Evolutionary conservation across 352 stramenopile genomes (phyloP).

Genomic region (Pythium sp.): DNA sequence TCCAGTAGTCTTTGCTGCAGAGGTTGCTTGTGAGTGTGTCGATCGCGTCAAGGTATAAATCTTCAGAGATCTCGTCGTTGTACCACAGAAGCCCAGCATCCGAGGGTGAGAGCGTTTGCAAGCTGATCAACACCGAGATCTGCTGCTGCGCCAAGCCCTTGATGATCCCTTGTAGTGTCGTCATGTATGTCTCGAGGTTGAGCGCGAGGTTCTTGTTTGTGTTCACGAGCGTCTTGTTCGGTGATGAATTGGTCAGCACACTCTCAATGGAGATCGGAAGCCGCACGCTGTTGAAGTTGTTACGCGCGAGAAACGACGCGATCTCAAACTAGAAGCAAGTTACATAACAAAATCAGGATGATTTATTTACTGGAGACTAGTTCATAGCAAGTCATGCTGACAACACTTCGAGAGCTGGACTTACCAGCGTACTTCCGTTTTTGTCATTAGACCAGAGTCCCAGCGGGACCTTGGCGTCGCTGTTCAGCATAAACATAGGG

Average conservation of each 20-base stretch:
- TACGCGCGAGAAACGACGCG: conserved; percentile 33
- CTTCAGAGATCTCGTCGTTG: conserved; percentile 27
- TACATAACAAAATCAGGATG: not conserved
- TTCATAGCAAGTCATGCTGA: not conserved
- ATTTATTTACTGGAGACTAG: too few relatives aligned
- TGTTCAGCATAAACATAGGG: conserved; percentile 4
- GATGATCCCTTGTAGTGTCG: conserved; percentile 40
- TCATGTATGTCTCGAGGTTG: conserved; percentile 34
- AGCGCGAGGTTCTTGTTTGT: conserved; percentile 32
- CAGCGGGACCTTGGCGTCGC: conserved; percentile 42
- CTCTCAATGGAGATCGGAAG: conserved; percentile 33
- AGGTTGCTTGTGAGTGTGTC: conserved; percentile 39
- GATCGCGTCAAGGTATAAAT: conserved; percentile 40
- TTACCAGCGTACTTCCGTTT: conserved; percentile 53
- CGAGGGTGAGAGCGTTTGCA: conserved; percentile 33
- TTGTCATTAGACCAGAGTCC: conserved; percentile 59
- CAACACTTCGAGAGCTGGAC: conserved; percentile 3
- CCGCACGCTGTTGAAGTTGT: conserved; percentile 57
- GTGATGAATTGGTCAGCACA: conserved; percentile 39
- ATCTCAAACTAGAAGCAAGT: conserved; percentile 31
- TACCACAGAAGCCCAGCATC: not conserved
- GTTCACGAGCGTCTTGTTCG: conserved; percentile 30
- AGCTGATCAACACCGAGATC: conserved; percentile 43
- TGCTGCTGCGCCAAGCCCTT: conserved; percentile 38
- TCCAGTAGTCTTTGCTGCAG: conserved; percentile 68